Conservation (phyloP, 202 grass and related monocot genomes). For the Saccharum hybrid region DNA sequence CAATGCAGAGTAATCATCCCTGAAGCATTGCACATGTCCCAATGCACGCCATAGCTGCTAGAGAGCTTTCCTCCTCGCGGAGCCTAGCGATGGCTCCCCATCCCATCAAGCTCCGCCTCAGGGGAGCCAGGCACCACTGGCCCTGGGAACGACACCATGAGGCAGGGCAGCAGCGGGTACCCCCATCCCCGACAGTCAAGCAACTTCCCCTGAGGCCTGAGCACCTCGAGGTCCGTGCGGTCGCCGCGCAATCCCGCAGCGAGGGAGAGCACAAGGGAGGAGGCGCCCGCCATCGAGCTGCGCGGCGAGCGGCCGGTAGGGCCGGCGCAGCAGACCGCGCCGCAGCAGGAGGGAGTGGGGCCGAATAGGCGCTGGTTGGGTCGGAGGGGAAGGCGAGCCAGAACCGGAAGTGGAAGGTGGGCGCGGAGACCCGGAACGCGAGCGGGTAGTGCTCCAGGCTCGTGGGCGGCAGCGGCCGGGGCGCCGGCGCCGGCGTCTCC, state of each 20-base stretch:
- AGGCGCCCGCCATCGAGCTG: conserved; percentile 66
- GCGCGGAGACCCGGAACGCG: conserved; percentile 13
- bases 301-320: conserved; percentile 35
- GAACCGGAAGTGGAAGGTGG: conserved; percentile 77
- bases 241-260: conserved; percentile 68
- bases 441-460: too few species aligned
- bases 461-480: too few species aligned
- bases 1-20: too few species aligned
- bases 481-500: too few species aligned
- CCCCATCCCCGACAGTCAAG: conserved; percentile 52
- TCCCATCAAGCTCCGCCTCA: conserved; percentile 66
- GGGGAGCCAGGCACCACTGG: conserved; percentile 30
- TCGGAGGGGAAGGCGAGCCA: conserved; percentile 76
- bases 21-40: conserved; percentile 61
- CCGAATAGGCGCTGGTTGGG: conserved; percentile 16
- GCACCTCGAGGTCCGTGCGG: conserved; percentile 55
- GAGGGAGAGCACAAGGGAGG: conserved; percentile 35
- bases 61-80: conserved; percentile 58
- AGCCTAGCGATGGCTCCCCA: conserved; percentile 63
- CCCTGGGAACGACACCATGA: conserved; percentile 66
- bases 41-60: conserved; percentile 65
- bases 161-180: conserved; percentile 73
- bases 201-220: conserved; percentile 56
- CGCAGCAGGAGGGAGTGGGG: conserved; percentile 61
- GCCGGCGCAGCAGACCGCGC: conserved; percentile 63